These are phyloP conservation scores for Tricladium varicosporioides DNA, from an alignment of 2,329 filamentous ascomycete species.

Conservation along the genomic window DNA sequence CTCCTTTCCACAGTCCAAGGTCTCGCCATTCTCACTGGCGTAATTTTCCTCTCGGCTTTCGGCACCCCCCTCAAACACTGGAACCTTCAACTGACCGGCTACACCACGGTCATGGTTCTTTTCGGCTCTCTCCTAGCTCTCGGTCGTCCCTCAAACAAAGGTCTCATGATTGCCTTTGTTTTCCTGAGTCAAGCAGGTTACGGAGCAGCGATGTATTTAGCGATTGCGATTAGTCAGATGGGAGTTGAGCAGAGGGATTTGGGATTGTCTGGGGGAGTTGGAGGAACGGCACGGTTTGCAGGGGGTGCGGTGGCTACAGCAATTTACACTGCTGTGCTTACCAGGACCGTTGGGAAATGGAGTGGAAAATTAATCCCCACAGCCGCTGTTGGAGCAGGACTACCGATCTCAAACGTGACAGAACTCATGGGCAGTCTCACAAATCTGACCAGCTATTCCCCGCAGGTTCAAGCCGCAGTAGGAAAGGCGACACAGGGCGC, in stretches of 20 bases:
- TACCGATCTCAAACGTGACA: slow-evolving; percentile 31
- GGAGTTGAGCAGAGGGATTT: slow-evolving; percentile 49
- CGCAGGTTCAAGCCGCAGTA: slow-evolving; percentile 30
- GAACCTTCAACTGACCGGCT: slow-evolving; percentile 45
- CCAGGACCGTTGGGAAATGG: slow-evolving; percentile 36
- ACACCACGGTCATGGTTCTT: slow-evolving; percentile 45
- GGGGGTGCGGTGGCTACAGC: slow-evolving; percentile 37
- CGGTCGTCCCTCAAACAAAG: slow-evolving; percentile 39
- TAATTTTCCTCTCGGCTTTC: slow-evolving; percentile 37
- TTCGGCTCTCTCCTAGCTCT: slow-evolving; percentile 38
- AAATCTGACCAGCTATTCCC: neutral
- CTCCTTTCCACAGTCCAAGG: slow-evolving; percentile 44
- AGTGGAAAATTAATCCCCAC: slow-evolving; percentile 35
- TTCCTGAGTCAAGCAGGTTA: slow-evolving; percentile 45
- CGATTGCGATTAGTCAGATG: slow-evolving; percentile 48
- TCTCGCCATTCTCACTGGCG: slow-evolving; percentile 43
- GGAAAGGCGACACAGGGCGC: slow-evolving; percentile 33
- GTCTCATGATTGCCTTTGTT: slow-evolving; percentile 45
- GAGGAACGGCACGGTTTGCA: neutral
- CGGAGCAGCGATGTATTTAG: slow-evolving; percentile 46
- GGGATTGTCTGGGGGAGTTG: slow-evolving; percentile 43
- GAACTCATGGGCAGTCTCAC: slow-evolving; percentile 33
- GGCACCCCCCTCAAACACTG: slow-evolving; percentile 44
- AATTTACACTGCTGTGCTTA: slow-evolving; percentile 42
- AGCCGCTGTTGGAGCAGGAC: slow-evolving; percentile 37